Evolutionary conservation across 345 rosid species (phyloP).

Genomic region (Bruguiera parviflora): DNA sequence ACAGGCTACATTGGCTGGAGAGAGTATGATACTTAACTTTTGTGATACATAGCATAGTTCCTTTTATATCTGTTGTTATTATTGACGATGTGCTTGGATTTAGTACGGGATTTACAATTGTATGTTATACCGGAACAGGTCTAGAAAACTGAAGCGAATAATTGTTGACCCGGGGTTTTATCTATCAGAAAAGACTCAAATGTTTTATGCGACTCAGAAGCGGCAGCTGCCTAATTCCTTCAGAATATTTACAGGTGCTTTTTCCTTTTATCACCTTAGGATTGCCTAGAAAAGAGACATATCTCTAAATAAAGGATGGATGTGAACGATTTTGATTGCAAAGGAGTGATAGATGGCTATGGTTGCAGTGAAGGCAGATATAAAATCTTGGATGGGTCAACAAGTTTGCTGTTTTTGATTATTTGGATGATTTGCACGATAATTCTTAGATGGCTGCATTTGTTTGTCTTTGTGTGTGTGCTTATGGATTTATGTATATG

Average conservation of each 20-base stretch:
- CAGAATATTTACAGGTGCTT: constrained; percentile 69
- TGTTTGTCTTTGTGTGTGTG: too few species aligned
- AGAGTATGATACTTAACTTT: constrained; percentile 55
- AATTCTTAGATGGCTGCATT: too few species aligned
- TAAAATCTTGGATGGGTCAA: too few species aligned
- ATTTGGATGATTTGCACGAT: too few species aligned
- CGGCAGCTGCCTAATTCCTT: constrained; percentile 76
- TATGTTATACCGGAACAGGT: constrained; percentile 41
- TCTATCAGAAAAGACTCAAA: constrained; percentile 56
- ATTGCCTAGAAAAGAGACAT: not conserved
- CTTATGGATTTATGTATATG: too few species aligned
- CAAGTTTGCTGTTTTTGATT: too few species aligned
- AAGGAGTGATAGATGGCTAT: too few species aligned
- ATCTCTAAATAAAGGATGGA: not conserved
- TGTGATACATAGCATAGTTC: constrained; percentile 1
- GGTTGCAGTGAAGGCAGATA: too few species aligned
- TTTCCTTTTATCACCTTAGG: constrained; percentile 1
- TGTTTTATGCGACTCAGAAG: constrained; percentile 81
- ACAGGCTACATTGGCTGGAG: constrained; percentile 87
- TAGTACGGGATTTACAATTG: not conserved
- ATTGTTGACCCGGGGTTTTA: constrained; percentile 97
- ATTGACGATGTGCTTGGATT: not conserved
- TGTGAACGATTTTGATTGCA: not conserved
- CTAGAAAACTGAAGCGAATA: constrained; percentile 72
- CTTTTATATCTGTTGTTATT: not conserved